Conservation (phyloP, 2,329 filamentous ascomycete species). For the Xylariaceae sp. region DNA sequence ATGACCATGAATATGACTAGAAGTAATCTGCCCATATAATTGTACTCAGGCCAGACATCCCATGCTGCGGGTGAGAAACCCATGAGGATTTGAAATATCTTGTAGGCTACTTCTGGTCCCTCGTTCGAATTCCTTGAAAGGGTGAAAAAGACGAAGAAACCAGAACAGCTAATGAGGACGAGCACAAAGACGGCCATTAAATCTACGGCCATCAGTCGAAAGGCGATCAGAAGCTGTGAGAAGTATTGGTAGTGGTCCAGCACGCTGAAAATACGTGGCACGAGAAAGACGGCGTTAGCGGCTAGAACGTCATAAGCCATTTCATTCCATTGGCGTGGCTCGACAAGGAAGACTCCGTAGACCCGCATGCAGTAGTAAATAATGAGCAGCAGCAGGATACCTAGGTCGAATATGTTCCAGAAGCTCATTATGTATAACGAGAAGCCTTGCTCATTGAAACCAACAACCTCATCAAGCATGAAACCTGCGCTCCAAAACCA, state of each 20-base stretch:
- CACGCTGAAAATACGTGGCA: conserved; percentile 87
- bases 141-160: conserved; percentile 93
- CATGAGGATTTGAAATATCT: conserved; percentile 91
- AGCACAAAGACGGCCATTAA: conserved; percentile 79
- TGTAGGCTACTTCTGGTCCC: conserved; percentile 74
- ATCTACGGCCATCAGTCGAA: conserved; percentile 90
- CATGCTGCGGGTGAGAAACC: conserved; percentile 93
- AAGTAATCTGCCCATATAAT: conserved; percentile 69
- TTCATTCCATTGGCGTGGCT: conserved; percentile 69
- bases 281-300: conserved; percentile 81
- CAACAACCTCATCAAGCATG: conserved; percentile 93
- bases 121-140: conserved; percentile 70
- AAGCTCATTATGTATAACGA: conserved; percentile 96
- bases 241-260: conserved; percentile 96
- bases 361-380: conserved; percentile 86
- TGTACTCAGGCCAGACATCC: conserved; percentile 81
- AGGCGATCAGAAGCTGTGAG: conserved; percentile 88
- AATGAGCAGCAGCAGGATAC: conserved; percentile 79
- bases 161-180: conserved; percentile 83
- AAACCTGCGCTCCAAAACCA: conserved; percentile 98
- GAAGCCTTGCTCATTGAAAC: conserved; percentile 95
- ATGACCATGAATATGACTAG: conserved; percentile 85
- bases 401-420: conserved; percentile 94
- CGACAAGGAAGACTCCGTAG: conserved; percentile 80
- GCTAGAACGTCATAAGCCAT: conserved; percentile 94